Percentiles rank a stretch among this genome's conserved stretches.
These are phyloP conservation scores for Coccomyxa subellipsoidea DNA, from an alignment of 163 green algal species.

Conservation along the genomic window DNA sequence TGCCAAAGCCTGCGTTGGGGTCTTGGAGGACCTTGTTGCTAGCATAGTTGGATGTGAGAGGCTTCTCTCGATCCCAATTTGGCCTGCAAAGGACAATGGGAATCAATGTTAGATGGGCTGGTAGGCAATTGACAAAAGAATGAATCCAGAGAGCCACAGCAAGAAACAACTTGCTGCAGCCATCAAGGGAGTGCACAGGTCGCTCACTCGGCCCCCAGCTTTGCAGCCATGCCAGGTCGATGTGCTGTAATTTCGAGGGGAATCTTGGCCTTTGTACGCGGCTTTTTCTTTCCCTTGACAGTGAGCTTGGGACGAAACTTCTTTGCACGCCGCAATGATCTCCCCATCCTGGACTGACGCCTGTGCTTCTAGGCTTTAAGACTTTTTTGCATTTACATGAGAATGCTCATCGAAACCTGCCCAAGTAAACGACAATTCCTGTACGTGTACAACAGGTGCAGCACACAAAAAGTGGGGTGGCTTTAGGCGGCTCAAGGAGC, in stretches of 20 bases:
- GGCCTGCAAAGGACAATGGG: constrained; percentile 27
- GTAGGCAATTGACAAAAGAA: background rate
- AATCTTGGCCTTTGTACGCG: background rate
- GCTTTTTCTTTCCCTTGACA: background rate
- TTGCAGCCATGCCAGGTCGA: background rate
- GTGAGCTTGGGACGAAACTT: background rate
- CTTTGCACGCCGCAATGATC: background rate
- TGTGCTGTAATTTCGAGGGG: background rate
- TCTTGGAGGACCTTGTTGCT: constrained; percentile 48
- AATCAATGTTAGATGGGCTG: background rate
- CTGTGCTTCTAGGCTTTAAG: background rate
- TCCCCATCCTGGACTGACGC: background rate
- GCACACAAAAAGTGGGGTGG: no score
- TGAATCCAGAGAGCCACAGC: background rate
- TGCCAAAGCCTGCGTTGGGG: constrained; percentile 51
- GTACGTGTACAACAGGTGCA: no score
- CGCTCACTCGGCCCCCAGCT: background rate
- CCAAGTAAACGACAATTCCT: no score
- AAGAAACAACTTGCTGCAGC: background rate
- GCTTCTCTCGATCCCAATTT: constrained; percentile 43
- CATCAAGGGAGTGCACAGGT: background rate
- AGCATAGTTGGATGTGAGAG: constrained; percentile 51
- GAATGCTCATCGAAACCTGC: background rate
- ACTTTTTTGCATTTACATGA: background rate
- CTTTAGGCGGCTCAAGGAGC: no score